Evolutionary conservation across 148 eudicot species (phyloP).

Genomic region (Camellia japonica): DNA sequence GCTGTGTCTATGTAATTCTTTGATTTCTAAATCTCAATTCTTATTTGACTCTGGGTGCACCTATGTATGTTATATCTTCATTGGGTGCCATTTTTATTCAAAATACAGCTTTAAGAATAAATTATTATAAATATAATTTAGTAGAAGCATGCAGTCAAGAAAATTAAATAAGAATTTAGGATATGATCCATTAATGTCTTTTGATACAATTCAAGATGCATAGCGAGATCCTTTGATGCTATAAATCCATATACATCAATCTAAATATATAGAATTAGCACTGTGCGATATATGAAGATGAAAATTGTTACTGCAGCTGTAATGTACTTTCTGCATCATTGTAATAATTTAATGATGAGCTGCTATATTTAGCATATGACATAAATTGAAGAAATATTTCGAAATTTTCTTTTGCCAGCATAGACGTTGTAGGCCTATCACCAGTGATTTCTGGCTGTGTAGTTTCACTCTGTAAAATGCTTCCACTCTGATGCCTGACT

Average conservation of each 20-base stretch:
- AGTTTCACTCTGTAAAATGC: too few relatives aligned
- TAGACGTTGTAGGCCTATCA: not conserved
- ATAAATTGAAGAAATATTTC: not conserved
- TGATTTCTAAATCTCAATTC: not conserved
- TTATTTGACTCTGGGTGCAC: not conserved
- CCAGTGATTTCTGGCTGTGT: not conserved
- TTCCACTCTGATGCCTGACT: not conserved
- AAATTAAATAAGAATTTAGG: too few relatives aligned
- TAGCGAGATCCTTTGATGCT: not conserved
- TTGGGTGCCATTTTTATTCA: not conserved
- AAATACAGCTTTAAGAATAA: not conserved
- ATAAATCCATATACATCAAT: not conserved
- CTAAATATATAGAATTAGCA: not conserved
- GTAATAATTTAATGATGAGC: not conserved
- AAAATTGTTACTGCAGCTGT: not conserved
- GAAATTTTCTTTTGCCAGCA: not conserved
- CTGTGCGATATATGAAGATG: not conserved
- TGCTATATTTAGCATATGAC: not conserved
- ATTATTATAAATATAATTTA: not conserved
- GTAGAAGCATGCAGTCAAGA: not conserved
- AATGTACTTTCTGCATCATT: not conserved
- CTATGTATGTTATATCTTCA: too few relatives aligned
- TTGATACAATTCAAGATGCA: not conserved
- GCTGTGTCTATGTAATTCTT: not conserved
- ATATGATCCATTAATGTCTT: too few relatives aligned